Conservation (phyloP, 805 yeast species). For the Metschnikowia lachancei region DNA sequence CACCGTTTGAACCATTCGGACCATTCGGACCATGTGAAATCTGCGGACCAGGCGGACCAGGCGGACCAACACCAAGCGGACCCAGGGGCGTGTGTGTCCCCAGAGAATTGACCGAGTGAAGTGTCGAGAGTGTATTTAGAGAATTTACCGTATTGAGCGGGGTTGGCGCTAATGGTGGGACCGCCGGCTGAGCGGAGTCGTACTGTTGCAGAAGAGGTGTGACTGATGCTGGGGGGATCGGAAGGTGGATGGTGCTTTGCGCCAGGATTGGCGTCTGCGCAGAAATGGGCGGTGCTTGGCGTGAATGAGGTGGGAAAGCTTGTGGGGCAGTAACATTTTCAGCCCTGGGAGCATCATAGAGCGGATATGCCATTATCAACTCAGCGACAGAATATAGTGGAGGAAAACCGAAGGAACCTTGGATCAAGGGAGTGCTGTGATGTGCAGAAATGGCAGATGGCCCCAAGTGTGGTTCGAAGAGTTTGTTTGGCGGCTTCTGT, state of each 20-base stretch:
- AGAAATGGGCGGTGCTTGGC: conserved; percentile 5
- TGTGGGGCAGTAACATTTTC: background rate
- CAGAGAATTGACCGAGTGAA: conserved; percentile 3
- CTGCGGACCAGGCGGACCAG: background rate
- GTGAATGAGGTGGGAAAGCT: background rate
- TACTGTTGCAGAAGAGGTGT: conserved; percentile 4
- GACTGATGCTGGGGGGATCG: background rate
- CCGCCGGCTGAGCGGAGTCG: conserved; percentile 4
- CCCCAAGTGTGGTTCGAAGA: background rate
- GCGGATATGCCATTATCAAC: conserved; percentile 2
- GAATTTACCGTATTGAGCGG: conserved; percentile 3
- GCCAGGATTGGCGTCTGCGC: conserved; percentile 7
- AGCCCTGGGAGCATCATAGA: background rate
- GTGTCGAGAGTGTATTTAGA: background rate
- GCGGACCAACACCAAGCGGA: background rate
- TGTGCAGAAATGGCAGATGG: background rate
- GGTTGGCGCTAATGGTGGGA: conserved; percentile 2
- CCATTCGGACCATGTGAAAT: too few species aligned
- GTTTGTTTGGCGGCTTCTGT: background rate
- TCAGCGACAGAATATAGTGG: background rate
- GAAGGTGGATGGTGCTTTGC: conserved; percentile 3
- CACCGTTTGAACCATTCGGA: background rate
- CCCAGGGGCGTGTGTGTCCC: conserved; percentile 7
- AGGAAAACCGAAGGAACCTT: background rate
- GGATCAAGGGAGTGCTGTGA: background rate